A percentile compares a stretch with the other conserved stretches of the same genome.
Evolutionary conservation across 306 rosid species (phyloP).

Genomic region (Urtica urens): DNA sequence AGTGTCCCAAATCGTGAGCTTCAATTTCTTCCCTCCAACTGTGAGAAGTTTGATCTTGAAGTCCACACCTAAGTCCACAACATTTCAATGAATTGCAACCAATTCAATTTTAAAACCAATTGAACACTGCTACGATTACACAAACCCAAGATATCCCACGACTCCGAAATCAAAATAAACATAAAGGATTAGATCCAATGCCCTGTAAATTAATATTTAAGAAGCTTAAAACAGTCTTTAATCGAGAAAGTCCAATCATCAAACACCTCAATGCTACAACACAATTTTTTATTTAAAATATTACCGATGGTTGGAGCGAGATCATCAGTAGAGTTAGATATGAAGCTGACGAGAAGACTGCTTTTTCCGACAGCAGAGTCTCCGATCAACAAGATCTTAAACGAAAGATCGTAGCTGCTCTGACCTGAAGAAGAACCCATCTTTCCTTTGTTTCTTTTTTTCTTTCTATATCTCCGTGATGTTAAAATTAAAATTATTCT

Average conservation of each 20-base stretch:
- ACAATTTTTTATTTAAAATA: neutral
- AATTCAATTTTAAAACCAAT: neutral
- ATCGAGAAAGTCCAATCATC: neutral
- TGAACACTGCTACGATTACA: neutral
- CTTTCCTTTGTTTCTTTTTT: neutral
- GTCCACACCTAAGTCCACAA: slow-evolving; percentile 71
- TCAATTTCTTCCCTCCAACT: slow-evolving; percentile 74
- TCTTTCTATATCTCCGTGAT: too few relatives aligned
- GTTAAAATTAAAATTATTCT: too few relatives aligned
- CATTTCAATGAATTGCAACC: neutral
- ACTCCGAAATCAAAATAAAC: neutral
- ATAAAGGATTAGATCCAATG: neutral
- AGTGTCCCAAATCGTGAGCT: slow-evolving; percentile 97
- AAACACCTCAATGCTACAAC: neutral
- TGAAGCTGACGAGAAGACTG: slow-evolving; percentile 81
- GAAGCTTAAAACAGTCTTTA: neutral
- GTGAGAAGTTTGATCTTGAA: slow-evolving; percentile 82
- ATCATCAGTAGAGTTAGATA: slow-evolving; percentile 45
- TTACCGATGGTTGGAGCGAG: slow-evolving; percentile 83
- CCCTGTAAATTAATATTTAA: neutral
- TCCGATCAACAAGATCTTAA: slow-evolving; percentile 92
- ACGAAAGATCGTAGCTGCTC: slow-evolving; percentile 72
- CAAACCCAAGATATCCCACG: neutral
- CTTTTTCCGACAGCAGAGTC: slow-evolving; percentile 97
- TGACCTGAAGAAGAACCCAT: slow-evolving; percentile 90